Base-by-base conservation (phyloP, 495 filamentous ascomycete species). In the Eremomyces bilateralis region DNA sequence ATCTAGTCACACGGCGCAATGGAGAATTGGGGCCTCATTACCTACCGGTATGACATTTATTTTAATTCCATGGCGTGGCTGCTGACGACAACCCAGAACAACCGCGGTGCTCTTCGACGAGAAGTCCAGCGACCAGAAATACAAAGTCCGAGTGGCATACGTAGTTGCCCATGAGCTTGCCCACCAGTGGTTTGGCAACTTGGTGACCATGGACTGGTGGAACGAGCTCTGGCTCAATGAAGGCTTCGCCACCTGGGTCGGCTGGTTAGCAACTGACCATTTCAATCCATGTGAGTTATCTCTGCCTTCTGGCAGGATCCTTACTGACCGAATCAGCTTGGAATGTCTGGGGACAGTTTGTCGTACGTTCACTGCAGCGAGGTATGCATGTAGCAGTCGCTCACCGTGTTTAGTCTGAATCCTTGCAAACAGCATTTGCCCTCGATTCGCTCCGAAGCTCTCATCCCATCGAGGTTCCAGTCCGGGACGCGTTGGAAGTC, bases 121-220 rank as follows among this genome's bases (percentile, higher is more conserved):
- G 56, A 73, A 81, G 42, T 76, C 74, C 34, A 92, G 82, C 0
- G 85, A 90, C 51, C 70, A 78, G 21, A 67, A 71, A 16, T 92
- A 81, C 53, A 83, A 77, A 50, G 90, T 90, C 49, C 62, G 82
- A 22, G 76, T 97, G 34, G 85, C 84, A 15, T 93, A 97, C 42
- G 83, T 94, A 20, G 82, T 94, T 15, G 79, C 81, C 4, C 83
- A 92, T 53, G 84, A 97, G 50, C 60, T 97, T 30, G 88, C 88
- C 20, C 88, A 97, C 53, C 88, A 95, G 58, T 97, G 88, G 88
- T 97, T 94, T 48, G 88, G 88, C 20, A 93, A 97, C 50, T 68
- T 94, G 13, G 88, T 94, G 15, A 80, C 76, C 12, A 81, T 81
- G 76, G 68, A 73, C 43, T 77, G 70, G 68, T 94, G 88, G 88